Conservation (phyloP, 768 basidiomycete genomes). For the Mycena kentingensis region DNA sequence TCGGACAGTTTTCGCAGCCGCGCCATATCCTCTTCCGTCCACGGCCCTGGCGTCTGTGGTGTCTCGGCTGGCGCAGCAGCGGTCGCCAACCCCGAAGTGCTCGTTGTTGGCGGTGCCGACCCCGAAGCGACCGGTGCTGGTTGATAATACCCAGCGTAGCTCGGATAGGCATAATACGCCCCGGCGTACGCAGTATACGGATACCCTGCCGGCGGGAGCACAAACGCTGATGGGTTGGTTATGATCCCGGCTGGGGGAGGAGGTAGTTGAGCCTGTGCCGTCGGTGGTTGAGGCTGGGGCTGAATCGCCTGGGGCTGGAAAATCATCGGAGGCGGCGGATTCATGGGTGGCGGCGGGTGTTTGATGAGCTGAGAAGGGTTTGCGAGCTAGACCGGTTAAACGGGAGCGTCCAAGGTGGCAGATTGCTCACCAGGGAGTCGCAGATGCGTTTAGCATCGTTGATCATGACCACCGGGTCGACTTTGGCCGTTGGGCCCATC, state of each 20-base stretch:
- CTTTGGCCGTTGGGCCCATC: slow-evolving; percentile 65
- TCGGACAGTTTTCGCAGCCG: slow-evolving; percentile 69
- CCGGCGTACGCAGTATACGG: slow-evolving; percentile 42
- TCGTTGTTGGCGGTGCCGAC: slow-evolving; percentile 18
- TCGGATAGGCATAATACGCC: slow-evolving; percentile 18
- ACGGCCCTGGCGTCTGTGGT: slow-evolving; percentile 51
- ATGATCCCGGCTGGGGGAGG: slow-evolving; percentile 50
- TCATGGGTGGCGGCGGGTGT: slow-evolving; percentile 64
- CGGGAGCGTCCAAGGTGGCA: slow-evolving; percentile 9
- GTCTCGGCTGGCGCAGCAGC: slow-evolving; percentile 27
- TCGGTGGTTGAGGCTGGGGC: slow-evolving; percentile 30
- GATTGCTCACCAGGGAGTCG: slow-evolving; percentile 63
- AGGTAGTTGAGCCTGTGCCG: slow-evolving; percentile 27
- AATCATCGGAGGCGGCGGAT: slow-evolving; percentile 48
- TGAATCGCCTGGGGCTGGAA: slow-evolving; percentile 35
- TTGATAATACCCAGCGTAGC: slow-evolving; percentile 27
- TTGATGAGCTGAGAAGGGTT: slow-evolving; percentile 72
- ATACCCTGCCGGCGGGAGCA: slow-evolving; percentile 70
- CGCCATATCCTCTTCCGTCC: slow-evolving; percentile 79
- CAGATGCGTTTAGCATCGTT: slow-evolving; percentile 77
- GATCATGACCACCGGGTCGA: slow-evolving; percentile 75
- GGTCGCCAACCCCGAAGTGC: slow-evolving; percentile 26
- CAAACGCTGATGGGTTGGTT: slow-evolving; percentile 72
- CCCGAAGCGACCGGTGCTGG: slow-evolving; percentile 1
- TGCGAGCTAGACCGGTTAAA: slow-evolving; percentile 52